These are phyloP conservation scores for Entomortierella lignicola DNA, from an alignment of 192 early-diverging fungal genomes.

Conservation along the genomic window DNA sequence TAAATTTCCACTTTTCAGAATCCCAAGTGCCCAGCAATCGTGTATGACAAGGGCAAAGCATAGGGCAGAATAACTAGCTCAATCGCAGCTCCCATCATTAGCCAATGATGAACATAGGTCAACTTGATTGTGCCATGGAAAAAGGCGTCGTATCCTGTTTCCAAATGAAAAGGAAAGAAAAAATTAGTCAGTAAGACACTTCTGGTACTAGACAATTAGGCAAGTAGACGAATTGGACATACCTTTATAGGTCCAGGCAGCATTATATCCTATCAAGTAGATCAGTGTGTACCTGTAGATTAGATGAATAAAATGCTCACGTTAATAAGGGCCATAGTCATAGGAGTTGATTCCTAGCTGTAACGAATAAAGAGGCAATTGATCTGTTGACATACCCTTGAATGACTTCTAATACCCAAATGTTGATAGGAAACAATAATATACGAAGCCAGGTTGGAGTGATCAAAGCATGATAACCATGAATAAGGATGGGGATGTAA, in stretches of 20 bases:
- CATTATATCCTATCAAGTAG: constrained; percentile 49
- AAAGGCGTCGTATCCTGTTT: constrained; percentile 47
- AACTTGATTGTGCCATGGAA: constrained; percentile 52
- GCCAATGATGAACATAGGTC: constrained; percentile 46
- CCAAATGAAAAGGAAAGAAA: too few relatives aligned
- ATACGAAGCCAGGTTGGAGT: constrained; percentile 29
- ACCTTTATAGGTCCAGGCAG: constrained; percentile 49
- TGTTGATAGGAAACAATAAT: constrained; percentile 44
- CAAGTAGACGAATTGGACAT: too few relatives aligned
- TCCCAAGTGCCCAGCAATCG: constrained; percentile 13
- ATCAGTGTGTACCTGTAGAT: constrained; percentile 33
- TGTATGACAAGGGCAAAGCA: constrained; percentile 26
- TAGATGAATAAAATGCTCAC: background rate
- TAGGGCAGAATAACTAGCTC: constrained; percentile 38
- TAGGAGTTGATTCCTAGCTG: background rate
- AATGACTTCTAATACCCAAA: constrained; percentile 48
- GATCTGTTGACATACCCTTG: constrained; percentile 21
- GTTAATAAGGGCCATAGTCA: background rate
- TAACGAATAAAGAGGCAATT: background rate
- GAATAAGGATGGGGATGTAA: constrained; percentile 48
- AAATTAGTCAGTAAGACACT: too few relatives aligned
- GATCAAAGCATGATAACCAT: constrained; percentile 44
- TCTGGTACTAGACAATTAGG: too few relatives aligned
- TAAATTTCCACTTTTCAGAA: background rate
- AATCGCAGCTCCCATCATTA: constrained; percentile 41